A percentile compares a stretch with the other conserved stretches of the same genome.
These are phyloP conservation scores for Hyaloperonospora brassicae DNA, from an alignment of 352 stramenopile genomes.

Conservation along the genomic window DNA sequence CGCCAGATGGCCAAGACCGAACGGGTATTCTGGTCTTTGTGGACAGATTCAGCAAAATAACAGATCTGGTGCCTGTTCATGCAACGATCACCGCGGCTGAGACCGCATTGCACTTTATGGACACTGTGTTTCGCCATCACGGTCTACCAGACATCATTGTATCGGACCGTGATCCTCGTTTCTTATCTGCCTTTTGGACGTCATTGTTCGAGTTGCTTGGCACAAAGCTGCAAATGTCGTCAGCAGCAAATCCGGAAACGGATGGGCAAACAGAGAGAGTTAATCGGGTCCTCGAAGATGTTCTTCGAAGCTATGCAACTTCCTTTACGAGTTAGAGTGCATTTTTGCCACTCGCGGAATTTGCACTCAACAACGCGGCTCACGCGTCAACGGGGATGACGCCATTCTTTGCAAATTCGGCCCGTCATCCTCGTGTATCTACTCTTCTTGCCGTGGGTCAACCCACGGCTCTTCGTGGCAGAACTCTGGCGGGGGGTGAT, in stretches of 20 bases:
- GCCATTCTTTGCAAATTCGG: neutral
- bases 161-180: neutral
- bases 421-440: neutral
- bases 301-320: neutral
- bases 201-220: neutral
- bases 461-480: neutral
- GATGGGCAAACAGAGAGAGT: constrained; percentile 4
- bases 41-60: constrained; percentile 3
- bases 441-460: neutral
- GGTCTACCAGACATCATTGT: neutral
- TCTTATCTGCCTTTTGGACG: neutral
- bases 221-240: constrained; percentile 2
- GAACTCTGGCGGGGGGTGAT: neutral
- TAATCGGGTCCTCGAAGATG: neutral
- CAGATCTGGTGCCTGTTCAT: neutral
- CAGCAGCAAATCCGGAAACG: constrained; percentile 2
- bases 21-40: neutral
- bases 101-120: neutral
- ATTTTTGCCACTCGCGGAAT: neutral
- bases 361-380: neutral
- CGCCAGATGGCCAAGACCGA: neutral
- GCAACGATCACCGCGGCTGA: neutral
- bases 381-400: neutral
- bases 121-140: neutral
- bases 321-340: neutral